Evolutionary conservation across 2,329 filamentous ascomycete species (phyloP), one percentile per base, ranked within the genome.

Genomic region (Huntiella bhutanensis): DNA sequence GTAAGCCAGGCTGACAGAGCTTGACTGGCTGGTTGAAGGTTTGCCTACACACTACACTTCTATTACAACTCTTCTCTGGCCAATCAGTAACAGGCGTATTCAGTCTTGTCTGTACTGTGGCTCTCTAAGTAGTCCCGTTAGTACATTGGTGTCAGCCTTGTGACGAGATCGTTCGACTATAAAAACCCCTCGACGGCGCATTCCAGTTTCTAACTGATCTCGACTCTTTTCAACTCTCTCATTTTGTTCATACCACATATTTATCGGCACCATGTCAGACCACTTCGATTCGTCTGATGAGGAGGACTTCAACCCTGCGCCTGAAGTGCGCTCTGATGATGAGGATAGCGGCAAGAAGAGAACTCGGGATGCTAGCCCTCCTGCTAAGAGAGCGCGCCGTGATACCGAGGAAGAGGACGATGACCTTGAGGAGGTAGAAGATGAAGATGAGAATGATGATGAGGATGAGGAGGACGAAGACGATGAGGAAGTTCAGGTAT

Each of bases 221-320:
- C 37, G 15, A 40, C 22, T 17, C 6, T 28, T 28, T 28, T 28
- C 22, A 28, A 28, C 8, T 10, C 8, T 28, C 8, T 28, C 7
- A 19, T 8, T n/a, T 15, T 28, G 22, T 34, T 19, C 22, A 34
- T 36, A 39, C 12, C 13, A 15, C 28, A n/a, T 33, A 33, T 5
- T 11, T 28, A 42, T 15, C 28, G 12, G 16, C 33, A 45, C 15
- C 15, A 49, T 49, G 48, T 49, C 48, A 17, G 48, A 49, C 37
- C 43, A 17, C 11, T 47, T 46, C 56, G 68, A 75, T 55, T 74
- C 78, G 51, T 78, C 73, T 50, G 80, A 83, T 47, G 85, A 92
- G 55, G 86, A 92, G 54, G 81, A 88, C 60, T 94, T 95, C 70
- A 93, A 94, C 60, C 87, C 86, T 43, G 75, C 71, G 42, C 79